Evolutionary conservation across 495 filamentous ascomycete species (phyloP).

Genomic region (Daldinia bambusicola): DNA sequence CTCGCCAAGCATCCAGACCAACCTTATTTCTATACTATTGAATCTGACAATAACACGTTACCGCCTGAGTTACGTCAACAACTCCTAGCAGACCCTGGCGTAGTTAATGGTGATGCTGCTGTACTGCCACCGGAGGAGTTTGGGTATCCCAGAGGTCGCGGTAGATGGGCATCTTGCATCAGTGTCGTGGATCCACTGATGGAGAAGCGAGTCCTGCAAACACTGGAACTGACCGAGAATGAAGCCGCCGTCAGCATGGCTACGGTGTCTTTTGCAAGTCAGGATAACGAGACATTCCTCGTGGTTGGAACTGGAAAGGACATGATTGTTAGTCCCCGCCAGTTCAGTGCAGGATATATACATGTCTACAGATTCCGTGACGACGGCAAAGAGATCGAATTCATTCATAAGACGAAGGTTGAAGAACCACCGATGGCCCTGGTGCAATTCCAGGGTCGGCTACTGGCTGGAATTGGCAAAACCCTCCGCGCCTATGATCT

Average conservation of each 20-base stretch:
- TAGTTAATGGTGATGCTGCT: constrained; percentile 74
- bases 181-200: constrained; percentile 85
- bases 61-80: constrained; percentile 75
- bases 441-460: constrained; percentile 88
- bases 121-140: constrained; percentile 84
- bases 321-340: constrained; percentile 78
- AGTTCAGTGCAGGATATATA: constrained; percentile 81
- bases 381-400: constrained; percentile 85
- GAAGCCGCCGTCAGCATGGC: constrained; percentile 90
- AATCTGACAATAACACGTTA: constrained; percentile 90
- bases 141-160: constrained; percentile 82
- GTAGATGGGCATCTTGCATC: constrained; percentile 96
- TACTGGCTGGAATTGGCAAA: constrained; percentile 84
- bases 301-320: constrained; percentile 94
- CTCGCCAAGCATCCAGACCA: constrained; percentile 89
- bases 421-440: constrained; percentile 90
- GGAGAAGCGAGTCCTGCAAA: constrained; percentile 75
- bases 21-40: constrained; percentile 90
- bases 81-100: constrained; percentile 71
- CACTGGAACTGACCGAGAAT: constrained; percentile 85
- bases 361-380: constrained; percentile 93
- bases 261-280: constrained; percentile 82
- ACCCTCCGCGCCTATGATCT: constrained; percentile 89
- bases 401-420: constrained; percentile 94
- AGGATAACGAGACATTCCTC: constrained; percentile 89